Conservation (phyloP, 2,329 filamentous ascomycete genomes). For the Exophiala aquamarina region DNA sequence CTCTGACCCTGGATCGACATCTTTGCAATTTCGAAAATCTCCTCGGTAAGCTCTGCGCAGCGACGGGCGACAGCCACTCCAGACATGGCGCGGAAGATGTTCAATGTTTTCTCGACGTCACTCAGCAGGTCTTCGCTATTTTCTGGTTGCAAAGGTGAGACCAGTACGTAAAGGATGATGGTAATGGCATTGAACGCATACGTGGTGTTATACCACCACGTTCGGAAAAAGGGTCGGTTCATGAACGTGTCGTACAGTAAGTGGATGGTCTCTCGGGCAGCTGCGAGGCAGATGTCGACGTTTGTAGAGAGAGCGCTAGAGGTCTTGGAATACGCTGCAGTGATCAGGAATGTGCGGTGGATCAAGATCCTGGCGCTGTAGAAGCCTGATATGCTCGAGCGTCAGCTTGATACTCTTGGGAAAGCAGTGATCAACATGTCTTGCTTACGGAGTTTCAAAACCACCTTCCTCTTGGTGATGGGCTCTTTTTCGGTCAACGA, state of each 20-base stretch:
- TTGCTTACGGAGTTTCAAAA: conserved; percentile 30
- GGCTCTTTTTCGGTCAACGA: conserved; percentile 33
- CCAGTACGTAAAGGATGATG: conserved; percentile 34
- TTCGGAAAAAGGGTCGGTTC: conserved; percentile 33
- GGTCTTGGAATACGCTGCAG: conserved; percentile 16
- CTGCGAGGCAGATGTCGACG: conserved; percentile 30
- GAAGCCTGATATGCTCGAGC: conserved; percentile 25
- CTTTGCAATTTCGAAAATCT: conserved; percentile 31
- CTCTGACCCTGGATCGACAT: not conserved
- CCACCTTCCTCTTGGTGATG: conserved; percentile 34
- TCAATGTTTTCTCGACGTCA: conserved; percentile 33
- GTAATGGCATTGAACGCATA: conserved; percentile 36
- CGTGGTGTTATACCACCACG: conserved; percentile 37
- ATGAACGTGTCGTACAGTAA: conserved; percentile 34
- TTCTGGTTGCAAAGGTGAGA: conserved; percentile 25
- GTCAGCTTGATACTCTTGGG: too few species aligned
- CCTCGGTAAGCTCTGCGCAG: conserved; percentile 33
- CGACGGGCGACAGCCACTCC: conserved; percentile 33
- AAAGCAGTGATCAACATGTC: too few species aligned
- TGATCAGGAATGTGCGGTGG: conserved; percentile 32
- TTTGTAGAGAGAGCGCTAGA: conserved; percentile 20
- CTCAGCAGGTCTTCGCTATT: conserved; percentile 27
- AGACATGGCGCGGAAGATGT: conserved; percentile 35
- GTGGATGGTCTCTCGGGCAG: conserved; percentile 31
- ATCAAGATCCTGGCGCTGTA: conserved; percentile 34